Conservation (phyloP, 2,329 filamentous ascomycete species). For the Clonostachys chloroleuca region DNA sequence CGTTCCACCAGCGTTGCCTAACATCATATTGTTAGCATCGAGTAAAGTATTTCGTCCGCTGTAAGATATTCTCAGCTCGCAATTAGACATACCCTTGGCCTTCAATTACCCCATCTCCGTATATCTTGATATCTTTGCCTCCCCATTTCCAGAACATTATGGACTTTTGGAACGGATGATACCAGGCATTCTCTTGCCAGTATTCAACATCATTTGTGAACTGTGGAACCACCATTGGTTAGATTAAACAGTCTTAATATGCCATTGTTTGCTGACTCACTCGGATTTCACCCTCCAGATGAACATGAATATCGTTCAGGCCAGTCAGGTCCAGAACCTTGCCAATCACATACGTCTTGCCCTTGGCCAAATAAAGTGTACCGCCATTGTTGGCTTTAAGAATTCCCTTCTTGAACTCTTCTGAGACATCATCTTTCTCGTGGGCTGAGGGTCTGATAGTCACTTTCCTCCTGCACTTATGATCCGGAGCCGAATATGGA, state of each 20-base stretch:
- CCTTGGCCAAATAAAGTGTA: constrained; percentile 46
- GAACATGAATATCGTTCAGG: constrained; percentile 51
- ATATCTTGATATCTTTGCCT: constrained; percentile 56
- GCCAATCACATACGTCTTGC: constrained; percentile 51
- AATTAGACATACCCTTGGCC: constrained; percentile 34
- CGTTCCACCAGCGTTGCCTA: constrained; percentile 34
- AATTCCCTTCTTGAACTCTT: constrained; percentile 48
- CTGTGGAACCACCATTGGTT: constrained; percentile 4
- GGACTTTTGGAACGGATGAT: constrained; percentile 39
- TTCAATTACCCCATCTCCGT: constrained; percentile 50
- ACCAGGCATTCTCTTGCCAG: constrained; percentile 35
- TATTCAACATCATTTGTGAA: constrained; percentile 37
- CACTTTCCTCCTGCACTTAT: background rate
- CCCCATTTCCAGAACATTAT: constrained; percentile 63
- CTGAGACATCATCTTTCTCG: constrained; percentile 51
- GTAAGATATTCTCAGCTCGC: too few species aligned
- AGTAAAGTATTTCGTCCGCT: too few species aligned
- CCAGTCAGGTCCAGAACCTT: constrained; percentile 55
- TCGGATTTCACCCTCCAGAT: constrained; percentile 51
- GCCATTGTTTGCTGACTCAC: background rate
- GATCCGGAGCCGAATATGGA: background rate
- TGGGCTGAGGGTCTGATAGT: constrained; percentile 28
- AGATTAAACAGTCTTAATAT: too few species aligned
- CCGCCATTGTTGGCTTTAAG: constrained; percentile 55
- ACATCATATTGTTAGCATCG: background rate